Percentiles rank a stretch among this genome's conserved stretches.
Conservation (phyloP, 139 green algal species). For the Medakamo hakoo region DNA sequence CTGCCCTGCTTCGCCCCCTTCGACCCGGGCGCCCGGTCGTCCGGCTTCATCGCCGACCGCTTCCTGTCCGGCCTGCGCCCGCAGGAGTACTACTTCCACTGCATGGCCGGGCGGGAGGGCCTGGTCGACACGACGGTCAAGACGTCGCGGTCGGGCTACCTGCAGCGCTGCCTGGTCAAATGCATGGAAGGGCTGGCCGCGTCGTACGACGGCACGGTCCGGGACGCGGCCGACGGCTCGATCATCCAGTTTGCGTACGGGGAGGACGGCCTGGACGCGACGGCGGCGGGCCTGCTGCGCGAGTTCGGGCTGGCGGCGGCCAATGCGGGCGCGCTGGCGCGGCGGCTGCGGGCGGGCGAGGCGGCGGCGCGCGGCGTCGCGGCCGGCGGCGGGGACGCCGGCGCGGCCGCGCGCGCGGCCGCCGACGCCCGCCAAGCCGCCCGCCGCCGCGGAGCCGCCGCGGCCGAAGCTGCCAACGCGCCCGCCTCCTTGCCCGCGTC, state of each 20-base stretch:
- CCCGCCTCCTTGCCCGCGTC: too few relatives aligned
- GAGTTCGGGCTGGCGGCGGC: not conserved
- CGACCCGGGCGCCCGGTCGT: conserved; percentile 54
- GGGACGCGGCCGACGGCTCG: conserved; percentile 68
- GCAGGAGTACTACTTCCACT: conserved; percentile 99
- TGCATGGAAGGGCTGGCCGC: conserved; percentile 84
- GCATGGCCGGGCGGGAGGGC: conserved; percentile 94
- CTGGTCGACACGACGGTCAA: conserved; percentile 96
- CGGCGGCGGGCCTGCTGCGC: not conserved
- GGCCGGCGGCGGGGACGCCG: too few relatives aligned
- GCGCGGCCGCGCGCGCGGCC: too few relatives aligned
- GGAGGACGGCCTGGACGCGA: not conserved
- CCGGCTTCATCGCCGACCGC: conserved; percentile 86
- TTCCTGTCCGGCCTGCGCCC: conserved; percentile 62
- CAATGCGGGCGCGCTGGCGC: not conserved
- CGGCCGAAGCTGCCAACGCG: not conserved
- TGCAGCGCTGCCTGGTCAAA: conserved; percentile 84
- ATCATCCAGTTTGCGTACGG: conserved; percentile 38
- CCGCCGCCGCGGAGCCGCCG: too few relatives aligned
- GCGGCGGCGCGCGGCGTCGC: too few relatives aligned
- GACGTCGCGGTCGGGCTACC: conserved; percentile 74
- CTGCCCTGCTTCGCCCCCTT: conserved; percentile 91
- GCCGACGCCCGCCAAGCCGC: too few relatives aligned
- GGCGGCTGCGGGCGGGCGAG: not conserved
- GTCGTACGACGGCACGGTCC: conserved; percentile 75